A percentile compares a stretch with the other conserved stretches of the same genome.
phyloP scores from a whole-genome alignment of 1,139 yeast species.

The Yarrowia galli region DNA sequence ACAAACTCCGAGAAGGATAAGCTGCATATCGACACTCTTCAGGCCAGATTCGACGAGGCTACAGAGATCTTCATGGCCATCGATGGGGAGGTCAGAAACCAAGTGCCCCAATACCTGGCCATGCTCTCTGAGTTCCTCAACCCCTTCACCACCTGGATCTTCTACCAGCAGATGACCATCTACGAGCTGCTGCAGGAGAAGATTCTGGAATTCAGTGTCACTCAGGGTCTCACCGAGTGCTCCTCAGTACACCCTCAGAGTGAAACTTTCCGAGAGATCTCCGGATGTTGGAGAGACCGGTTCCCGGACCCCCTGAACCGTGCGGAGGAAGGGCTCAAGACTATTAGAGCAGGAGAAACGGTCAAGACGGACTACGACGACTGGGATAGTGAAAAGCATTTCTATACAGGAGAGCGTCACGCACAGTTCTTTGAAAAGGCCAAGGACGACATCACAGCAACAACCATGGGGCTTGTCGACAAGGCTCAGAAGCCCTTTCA shows the following conservation, averaged over 20 bases:
- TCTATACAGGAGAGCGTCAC: conserved; percentile 22
- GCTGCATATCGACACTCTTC: conserved; percentile 45
- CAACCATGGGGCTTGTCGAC: conserved; percentile 21
- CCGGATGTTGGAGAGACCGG: conserved; percentile 48
- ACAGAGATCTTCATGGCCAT: conserved; percentile 51
- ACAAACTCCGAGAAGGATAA: conserved; percentile 49
- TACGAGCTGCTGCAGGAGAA: conserved; percentile 45
- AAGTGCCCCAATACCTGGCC: conserved; percentile 58
- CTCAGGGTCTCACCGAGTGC: conserved; percentile 47
- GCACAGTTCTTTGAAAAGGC: conserved; percentile 42
- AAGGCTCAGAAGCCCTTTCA: conserved; percentile 26
- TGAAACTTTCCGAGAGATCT: conserved; percentile 43
- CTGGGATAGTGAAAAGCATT: conserved; percentile 34
- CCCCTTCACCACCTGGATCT: conserved; percentile 50
- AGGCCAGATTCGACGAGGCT: conserved; percentile 48
- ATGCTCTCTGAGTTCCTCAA: conserved; percentile 61
- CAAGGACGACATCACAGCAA: conserved; percentile 41
- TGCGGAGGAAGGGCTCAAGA: conserved; percentile 42
- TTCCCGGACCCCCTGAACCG: conserved; percentile 45
- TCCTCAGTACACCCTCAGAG: conserved; percentile 39
- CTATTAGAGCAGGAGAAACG: conserved; percentile 47
- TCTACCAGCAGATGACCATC: conserved; percentile 47
- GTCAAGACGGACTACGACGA: conserved; percentile 42
- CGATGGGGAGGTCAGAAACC: conserved; percentile 55
- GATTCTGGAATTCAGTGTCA: conserved; percentile 43